Evolutionary conservation across 495 filamentous ascomycete species (phyloP).

Genomic region (Thozetella sp.): DNA sequence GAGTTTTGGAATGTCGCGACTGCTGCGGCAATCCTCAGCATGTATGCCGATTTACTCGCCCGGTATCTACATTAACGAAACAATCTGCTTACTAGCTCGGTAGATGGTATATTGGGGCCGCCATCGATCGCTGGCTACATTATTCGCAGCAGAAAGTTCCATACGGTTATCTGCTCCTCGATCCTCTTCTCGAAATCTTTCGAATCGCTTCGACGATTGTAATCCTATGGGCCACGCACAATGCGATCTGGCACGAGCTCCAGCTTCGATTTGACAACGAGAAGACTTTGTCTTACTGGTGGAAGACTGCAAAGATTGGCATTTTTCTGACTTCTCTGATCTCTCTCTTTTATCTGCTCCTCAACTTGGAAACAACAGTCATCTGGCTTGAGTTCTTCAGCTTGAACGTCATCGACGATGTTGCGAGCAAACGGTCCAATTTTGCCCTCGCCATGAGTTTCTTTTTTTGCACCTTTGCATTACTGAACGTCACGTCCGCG

Average conservation of each 20-base stretch:
- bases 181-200: not conserved
- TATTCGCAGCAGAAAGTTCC: slow-evolving; percentile 1
- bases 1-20: too few relatives aligned
- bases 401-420: slow-evolving; percentile 15
- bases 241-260: slow-evolving; percentile 12
- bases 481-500: slow-evolving; percentile 13
- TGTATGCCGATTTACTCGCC: too few relatives aligned
- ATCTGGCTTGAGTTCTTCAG: slow-evolving; percentile 19
- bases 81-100: too few relatives aligned
- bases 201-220: slow-evolving; percentile 9
- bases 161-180: slow-evolving; percentile 13
- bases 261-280: not conserved
- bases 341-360: slow-evolving; percentile 11
- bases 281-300: slow-evolving; percentile 3
- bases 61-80: too few relatives aligned
- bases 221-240: slow-evolving; percentile 14
- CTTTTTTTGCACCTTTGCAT: slow-evolving; percentile 9
- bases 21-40: too few relatives aligned
- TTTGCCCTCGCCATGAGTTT: slow-evolving; percentile 15
- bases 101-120: slow-evolving; percentile 10
- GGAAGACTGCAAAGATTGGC: slow-evolving; percentile 9
- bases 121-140: slow-evolving; percentile 11
- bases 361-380: slow-evolving; percentile 7
- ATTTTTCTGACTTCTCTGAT: slow-evolving; percentile 8
- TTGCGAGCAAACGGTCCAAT: slow-evolving; percentile 11